Evolutionary conservation across 345 rosid species (phyloP).

Genomic region (Eucalyptus melliodora): DNA sequence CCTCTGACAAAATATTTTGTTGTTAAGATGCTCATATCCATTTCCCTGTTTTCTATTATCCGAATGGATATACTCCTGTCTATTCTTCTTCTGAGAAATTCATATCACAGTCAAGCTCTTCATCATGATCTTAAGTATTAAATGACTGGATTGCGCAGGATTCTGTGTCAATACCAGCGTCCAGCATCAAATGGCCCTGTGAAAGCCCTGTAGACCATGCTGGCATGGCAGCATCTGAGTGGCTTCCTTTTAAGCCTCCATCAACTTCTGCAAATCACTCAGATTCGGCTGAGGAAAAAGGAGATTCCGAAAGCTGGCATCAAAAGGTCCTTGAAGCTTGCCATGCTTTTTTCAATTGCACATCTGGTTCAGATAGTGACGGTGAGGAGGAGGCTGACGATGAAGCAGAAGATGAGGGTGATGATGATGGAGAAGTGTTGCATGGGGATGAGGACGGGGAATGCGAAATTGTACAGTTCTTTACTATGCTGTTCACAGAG

Average conservation of each 20-base stretch:
- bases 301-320: conserved; percentile 19
- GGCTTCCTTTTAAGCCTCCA: background rate
- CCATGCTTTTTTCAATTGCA: conserved; percentile 18
- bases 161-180: background rate
- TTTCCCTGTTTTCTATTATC: background rate
- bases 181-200: conserved; percentile 5
- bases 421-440: background rate
- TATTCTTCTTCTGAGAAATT: background rate
- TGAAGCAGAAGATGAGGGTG: background rate
- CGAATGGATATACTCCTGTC: background rate
- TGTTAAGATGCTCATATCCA: background rate
- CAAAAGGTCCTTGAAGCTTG: conserved; percentile 27
- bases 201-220: background rate
- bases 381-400: background rate
- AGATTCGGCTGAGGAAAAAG: conserved; percentile 3
- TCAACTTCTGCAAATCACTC: background rate
- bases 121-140: background rate
- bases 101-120: background rate
- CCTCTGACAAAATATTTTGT: background rate
- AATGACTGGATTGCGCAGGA: background rate
- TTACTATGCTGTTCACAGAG: conserved; percentile 30
- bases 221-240: background rate
- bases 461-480: conserved; percentile 21
- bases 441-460: background rate
- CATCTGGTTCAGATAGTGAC: background rate